Evolutionary conservation across 2,329 filamentous ascomycete species (phyloP).

Genomic region (Nemania sp.): DNA sequence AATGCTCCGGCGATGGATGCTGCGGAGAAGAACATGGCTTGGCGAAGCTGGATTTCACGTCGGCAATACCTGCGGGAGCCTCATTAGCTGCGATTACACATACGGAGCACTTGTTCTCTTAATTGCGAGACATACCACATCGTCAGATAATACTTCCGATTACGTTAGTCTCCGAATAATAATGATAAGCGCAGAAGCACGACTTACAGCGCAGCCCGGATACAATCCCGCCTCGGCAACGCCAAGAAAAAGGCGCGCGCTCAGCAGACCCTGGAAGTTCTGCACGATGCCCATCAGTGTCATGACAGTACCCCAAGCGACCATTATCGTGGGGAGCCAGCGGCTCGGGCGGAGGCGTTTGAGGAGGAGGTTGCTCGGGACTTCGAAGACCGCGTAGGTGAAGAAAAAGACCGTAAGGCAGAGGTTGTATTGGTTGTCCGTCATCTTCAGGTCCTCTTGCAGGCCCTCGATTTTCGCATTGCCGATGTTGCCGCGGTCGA

Average conservation of each 20-base stretch:
- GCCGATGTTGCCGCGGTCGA: constrained; percentile 67
- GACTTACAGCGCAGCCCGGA: constrained; percentile 39
- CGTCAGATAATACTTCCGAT: constrained; percentile 52
- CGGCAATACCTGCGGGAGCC: constrained; percentile 48
- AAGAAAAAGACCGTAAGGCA: constrained; percentile 76
- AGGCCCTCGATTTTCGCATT: constrained; percentile 69
- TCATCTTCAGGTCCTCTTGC: constrained; percentile 59
- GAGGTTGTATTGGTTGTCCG: constrained; percentile 70
- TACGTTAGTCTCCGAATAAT: neutral
- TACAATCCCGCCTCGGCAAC: constrained; percentile 40
- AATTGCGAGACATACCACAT: constrained; percentile 48
- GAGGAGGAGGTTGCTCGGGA: constrained; percentile 75
- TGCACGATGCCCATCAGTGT: constrained; percentile 57
- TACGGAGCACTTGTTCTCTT: too few species aligned
- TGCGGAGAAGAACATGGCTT: constrained; percentile 80
- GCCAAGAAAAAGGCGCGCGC: constrained; percentile 54
- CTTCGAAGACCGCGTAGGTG: constrained; percentile 75
- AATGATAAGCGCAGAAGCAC: neutral
- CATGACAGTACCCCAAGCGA: constrained; percentile 52
- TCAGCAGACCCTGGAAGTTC: constrained; percentile 51
- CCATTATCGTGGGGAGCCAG: constrained; percentile 78
- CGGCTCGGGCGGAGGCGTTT: constrained; percentile 73
- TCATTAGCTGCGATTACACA: neutral
- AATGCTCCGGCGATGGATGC: constrained; percentile 80
- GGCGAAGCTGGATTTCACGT: constrained; percentile 57